Percentiles rank a stretch among this genome's conserved stretches.
Conservation (phyloP, 202 grass and related monocot species). For the Zoysia matrella region DNA sequence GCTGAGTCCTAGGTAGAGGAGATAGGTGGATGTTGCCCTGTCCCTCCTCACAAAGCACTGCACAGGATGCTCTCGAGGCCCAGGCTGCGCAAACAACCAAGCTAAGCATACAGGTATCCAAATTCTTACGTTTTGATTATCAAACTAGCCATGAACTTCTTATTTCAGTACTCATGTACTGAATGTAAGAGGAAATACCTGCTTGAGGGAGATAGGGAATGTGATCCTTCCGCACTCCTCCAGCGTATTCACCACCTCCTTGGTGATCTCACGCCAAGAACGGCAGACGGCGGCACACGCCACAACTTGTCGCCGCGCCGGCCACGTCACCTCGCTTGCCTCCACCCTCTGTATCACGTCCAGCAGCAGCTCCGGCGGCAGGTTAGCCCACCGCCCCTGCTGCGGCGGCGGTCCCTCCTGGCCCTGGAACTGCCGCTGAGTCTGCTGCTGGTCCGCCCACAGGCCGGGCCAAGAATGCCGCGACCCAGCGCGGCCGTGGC, state of each 20-base stretch:
- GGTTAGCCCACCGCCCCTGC: constrained; percentile 89
- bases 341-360: constrained; percentile 96
- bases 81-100: constrained; percentile 61
- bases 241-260: constrained; percentile 87
- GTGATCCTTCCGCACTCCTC: constrained; percentile 91
- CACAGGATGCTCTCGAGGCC: constrained; percentile 73
- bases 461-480: constrained; percentile 63
- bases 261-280: constrained; percentile 81
- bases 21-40: constrained; percentile 81
- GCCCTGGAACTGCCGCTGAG: constrained; percentile 39
- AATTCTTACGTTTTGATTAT: constrained; percentile 7
- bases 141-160: constrained; percentile 29
- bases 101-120: constrained; percentile 29
- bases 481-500: constrained; percentile 39
- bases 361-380: constrained; percentile 86
- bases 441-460: constrained; percentile 50
- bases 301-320: constrained; percentile 81
- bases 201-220: constrained; percentile 98
- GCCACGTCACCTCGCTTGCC: constrained; percentile 80
- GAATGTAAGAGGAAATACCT: constrained; percentile 48
- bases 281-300: constrained; percentile 87
- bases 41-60: constrained; percentile 96
- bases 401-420: constrained; percentile 47
- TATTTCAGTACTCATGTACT: neutral
- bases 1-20: constrained; percentile 87